These are phyloP conservation scores for Leucocoprinus sp. DNA, from an alignment of 768 basidiomycete genomes.

Conservation along the genomic window DNA sequence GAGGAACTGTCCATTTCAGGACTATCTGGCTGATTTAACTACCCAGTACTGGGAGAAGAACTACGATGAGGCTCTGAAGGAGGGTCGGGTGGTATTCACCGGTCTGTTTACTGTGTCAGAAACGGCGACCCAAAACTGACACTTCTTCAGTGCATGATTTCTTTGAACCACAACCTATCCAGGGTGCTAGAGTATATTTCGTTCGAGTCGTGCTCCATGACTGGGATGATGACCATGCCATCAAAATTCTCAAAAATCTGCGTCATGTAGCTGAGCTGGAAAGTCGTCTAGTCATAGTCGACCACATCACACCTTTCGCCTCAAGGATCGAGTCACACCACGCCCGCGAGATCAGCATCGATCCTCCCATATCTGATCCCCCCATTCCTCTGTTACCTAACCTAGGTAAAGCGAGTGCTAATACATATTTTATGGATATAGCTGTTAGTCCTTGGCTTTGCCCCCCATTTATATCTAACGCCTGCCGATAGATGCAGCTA, in stretches of 20 bases:
- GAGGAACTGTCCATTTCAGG: not conserved
- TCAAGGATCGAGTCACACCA: slow-evolving; percentile 33
- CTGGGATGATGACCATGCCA: slow-evolving; percentile 60
- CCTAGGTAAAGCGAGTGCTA: slow-evolving; percentile 62
- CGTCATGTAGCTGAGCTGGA: slow-evolving; percentile 39
- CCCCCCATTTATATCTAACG: not conserved
- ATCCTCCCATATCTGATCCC: slow-evolving; percentile 20
- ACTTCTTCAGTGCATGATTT: slow-evolving; percentile 56
- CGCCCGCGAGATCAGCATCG: not conserved
- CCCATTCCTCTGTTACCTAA: slow-evolving; percentile 63
- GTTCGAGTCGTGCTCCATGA: slow-evolving; percentile 70
- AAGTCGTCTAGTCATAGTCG: slow-evolving; percentile 62
- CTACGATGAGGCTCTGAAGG: slow-evolving; percentile 49
- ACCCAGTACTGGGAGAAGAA: slow-evolving; percentile 44
- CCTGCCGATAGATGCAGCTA: slow-evolving; percentile 6
- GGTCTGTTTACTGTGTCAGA: slow-evolving; percentile 1
- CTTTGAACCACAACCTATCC: slow-evolving; percentile 54
- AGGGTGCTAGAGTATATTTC: slow-evolving; percentile 54
- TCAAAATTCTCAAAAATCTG: slow-evolving; percentile 34
- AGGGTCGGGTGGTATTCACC: slow-evolving; percentile 5
- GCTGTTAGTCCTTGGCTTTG: slow-evolving; percentile 31
- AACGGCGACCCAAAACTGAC: not conserved
- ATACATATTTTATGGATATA: slow-evolving; percentile 66
- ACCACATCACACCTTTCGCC: slow-evolving; percentile 62
- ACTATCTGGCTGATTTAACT: slow-evolving; percentile 42